Percentiles rank a stretch among this genome's conserved stretches.
phyloP scores from a whole-genome alignment of 345 rosid species.

The Noccaea bulbosa region DNA sequence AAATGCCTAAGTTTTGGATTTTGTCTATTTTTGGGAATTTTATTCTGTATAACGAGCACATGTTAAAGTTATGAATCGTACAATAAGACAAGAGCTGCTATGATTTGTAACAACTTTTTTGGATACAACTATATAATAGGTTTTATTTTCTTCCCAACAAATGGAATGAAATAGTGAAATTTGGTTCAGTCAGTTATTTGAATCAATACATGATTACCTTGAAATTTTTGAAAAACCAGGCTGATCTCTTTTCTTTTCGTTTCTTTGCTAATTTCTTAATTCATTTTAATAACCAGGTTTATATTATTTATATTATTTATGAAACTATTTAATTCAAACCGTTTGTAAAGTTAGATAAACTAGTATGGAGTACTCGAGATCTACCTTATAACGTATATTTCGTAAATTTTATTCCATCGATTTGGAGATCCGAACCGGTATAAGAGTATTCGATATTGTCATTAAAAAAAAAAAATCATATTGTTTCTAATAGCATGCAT shows the following conservation, averaged over 20 bases:
- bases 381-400: too few relatives aligned
- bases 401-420: too few relatives aligned
- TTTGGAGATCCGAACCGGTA: too few relatives aligned
- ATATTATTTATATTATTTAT: background rate
- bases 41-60: constrained; percentile 6
- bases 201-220: background rate
- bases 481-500: background rate
- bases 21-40: background rate
- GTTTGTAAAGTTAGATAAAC: too few relatives aligned
- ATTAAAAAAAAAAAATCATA: too few relatives aligned
- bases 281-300: background rate
- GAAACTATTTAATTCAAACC: background rate
- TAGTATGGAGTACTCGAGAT: too few relatives aligned
- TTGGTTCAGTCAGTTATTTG: background rate
- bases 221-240: background rate
- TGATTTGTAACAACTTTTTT: background rate
- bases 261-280: too few relatives aligned
- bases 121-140: background rate
- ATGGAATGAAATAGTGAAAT: background rate
- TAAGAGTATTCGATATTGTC: too few relatives aligned
- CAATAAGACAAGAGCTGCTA: background rate
- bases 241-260: too few relatives aligned
- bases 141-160: background rate
- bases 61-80: background rate
- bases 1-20: background rate